Evolutionary conservation across 768 basidiomycete species (phyloP), one percentile per base, ranked within the genome.

Genomic region (Amanita rubescens): DNA sequence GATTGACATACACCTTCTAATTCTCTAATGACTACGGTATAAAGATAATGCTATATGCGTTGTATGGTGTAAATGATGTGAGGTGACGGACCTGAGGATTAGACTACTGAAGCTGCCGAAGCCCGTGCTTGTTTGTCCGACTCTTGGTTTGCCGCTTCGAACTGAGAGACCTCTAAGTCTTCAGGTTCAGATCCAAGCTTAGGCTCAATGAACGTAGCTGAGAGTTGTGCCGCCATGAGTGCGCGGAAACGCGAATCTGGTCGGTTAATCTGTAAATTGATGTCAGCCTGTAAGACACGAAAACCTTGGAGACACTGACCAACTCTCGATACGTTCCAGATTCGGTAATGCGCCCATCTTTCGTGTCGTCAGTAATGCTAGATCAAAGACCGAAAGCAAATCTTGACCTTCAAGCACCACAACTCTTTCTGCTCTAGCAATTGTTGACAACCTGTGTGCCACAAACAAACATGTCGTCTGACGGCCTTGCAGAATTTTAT

Each of bases 161-260:
- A 30, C 15, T 39, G 10, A 33, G 32, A 2, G 15, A 11, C 24
- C 11, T 43, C 39, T 15, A 19, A 10, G 12, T 44, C 42, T 44
- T 30, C 38, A 24, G 30, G 33, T 55, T 70, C 19, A 12, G 41
- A 5, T 4, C 5, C 41, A 12, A 19, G 22, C 35, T 39, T 20
- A 24, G 39, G 42, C 55, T 71, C 68, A 32, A 65, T 69, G 11
- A 62, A 60, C 43, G 73, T 68, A 4, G 87, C 78, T 55, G 72
- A 79, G 42, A 95, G 71, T 63, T 96, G 94, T 3, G 92, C 90
- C 20, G 90, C 89, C 92, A 96, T 94, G 44, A 96, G 76, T 7
- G 75, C 71, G 10, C 91, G 79, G 76, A 96, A 96, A 50, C 91
- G 76, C 39, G 91, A 93, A 62, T 84, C 81, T 50, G 72, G 70